Base-by-base conservation (phyloP, 2,329 filamentous ascomycete species). In the Penicillium sp. region DNA sequence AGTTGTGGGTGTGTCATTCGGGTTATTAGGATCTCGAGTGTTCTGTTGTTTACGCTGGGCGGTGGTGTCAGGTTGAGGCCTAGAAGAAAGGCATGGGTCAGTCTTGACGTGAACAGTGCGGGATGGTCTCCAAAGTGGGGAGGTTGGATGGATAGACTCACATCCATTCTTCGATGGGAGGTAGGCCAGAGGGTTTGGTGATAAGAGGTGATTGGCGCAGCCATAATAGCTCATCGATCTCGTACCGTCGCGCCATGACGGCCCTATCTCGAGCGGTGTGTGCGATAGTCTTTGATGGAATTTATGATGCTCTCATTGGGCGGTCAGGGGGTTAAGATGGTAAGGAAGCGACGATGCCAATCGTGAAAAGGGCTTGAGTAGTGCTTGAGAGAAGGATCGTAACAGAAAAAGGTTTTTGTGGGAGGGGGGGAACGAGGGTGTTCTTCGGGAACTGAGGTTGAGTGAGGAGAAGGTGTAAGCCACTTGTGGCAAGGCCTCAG, bases 161-260 rank as follows among this genome's bases (percentile, higher is more conserved):
- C 91, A 97, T 96, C 93, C 93, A 98, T 81, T 96, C 91, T 78
- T 96, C 91, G 62, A 89, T 84, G 26, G 91, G 89, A 63, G 92
- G 93, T 46, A 97, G 83, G 62, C 83, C 84, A 62, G 88, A 80
- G 47, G 93, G 93, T 76, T 90, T 96, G 67, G 84, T 80, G 70
- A 92, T 92, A 74, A 96, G 81, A 64, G 92, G 92, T 63, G 93
- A 97, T 58, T 89, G 82, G 76, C 88, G 86, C 69, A 98, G 81
- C 73, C 83, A 82, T 68, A 91, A 80, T 66, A 98, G 82, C 76
- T 90, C 84, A 63, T 93, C 90, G 75, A 85, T 82, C 61, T 89
- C 84, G 76, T 97, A 97, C 80, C 86, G 84, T 69, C 74, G 73
- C 66, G 76, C 74, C 76, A 78, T 78, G 60, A 62, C 61, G 65